Base-by-base conservation (phyloP, 352 stramenopile species). In the Phytophthora litchii region DNA sequence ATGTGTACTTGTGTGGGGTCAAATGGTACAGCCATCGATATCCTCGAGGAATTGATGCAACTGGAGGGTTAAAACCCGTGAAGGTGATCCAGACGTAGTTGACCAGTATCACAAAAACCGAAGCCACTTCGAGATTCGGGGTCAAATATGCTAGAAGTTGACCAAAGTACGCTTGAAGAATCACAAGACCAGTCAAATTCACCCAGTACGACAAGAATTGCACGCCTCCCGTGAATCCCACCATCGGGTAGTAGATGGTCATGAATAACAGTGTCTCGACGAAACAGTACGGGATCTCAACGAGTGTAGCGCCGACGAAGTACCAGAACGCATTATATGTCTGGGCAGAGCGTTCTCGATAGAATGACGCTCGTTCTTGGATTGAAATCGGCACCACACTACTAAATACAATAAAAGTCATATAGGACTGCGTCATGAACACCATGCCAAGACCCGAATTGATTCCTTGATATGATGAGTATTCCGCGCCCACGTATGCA, bases 401-500 rank as follows among this genome's bases (percentile, higher is more conserved):
- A 52, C 37, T 67, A 36, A 67, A 67, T 14, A 55, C 51, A 17
- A 31, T 43, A 38, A 67, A 56, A 6, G 72, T 65, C 27, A 92
- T 69, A 54, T 96, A 96, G 31, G 84, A 46, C 9, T 85, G 79
- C 8, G 76, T 79, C 10, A 88, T 60, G 54, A 92, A 97, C 19
- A 96, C 82, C 11, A 95, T 76, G 4, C 83, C 80, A 11, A 96
- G 60, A 4, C 72, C 77, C 7, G 61, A 54, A 43, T 78, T 78
- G n/a, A 64, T 60, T 13, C 72, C 78, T 1, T 54, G 31, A 16
- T 69, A 81, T 14, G 72, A 74, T 7, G 45, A 54, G 32, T 76
- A 81, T 41, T 86, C 67, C 0, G 74, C 60, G 9, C 72, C 59
- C 11, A 72, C 47, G 44, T 92, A 95, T 8, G 90, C 74, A 11